Evolutionary conservation across 2,329 filamentous ascomycete species (phyloP), one percentile per base, ranked within the genome.

Genomic region (Cephalotrichum gorgonifer): DNA sequence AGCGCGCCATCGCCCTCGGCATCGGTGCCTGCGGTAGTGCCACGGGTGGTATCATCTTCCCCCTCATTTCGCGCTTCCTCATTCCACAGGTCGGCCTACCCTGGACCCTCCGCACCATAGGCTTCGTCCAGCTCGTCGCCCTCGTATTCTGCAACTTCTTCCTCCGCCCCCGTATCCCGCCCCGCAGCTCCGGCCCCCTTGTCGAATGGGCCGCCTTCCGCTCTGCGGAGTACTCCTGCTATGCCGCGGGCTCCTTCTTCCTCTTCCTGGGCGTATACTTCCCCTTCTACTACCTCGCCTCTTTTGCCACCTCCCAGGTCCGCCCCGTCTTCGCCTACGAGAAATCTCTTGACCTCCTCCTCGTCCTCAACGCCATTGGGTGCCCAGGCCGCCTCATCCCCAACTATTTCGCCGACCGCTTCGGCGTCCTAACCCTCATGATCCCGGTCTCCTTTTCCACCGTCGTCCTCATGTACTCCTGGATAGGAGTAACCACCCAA

Each of bases 361-460:
- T 86, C 25, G 66, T 86, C 3, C 67, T 85, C 57, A 88, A 86
- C 62, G 80, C 76, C 20, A 69, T 80, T 11, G 79, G 82, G 1
- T 50, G 78, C 14, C 50, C 76, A 2, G 79, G 80, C 9, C 75
- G 83, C 0, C 51, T 84, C 11, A 54, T 79, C 1, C 80, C 80
- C 1, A 79, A 74, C 58, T 66, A 72, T 53, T 54, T 82, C 2
- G 80, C 81, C 3, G 81, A 86, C 64, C 60, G 61, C 8, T 49
- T 67, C 17, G 83, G 84, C 0, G 70, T 76, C 0, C 60, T 87
- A 51, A 87, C 83, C 57, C 64, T 81, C 33, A 69, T 84, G 52
- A 69, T 79, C 26, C 72, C 81, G 0, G 61, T 61, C 8, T 63
- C 63, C 1, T 44, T 67, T n/a, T 43, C 60, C 1, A 70, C 72